Base-by-base conservation (phyloP, 2,329 filamentous ascomycete genomes). In the Cercospora citrullina region DNA sequence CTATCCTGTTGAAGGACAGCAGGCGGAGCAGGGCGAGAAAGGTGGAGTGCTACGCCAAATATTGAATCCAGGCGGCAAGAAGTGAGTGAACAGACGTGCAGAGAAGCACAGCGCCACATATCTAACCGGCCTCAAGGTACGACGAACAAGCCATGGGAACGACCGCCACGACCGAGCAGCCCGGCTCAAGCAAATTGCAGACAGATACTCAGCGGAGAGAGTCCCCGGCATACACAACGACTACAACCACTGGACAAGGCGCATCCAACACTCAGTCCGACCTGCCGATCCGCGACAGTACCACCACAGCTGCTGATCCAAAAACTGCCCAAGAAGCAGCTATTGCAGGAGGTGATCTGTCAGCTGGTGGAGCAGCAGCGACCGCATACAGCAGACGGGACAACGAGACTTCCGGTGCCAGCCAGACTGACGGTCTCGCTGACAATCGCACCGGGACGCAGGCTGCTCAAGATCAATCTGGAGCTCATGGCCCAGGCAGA, bases 31-130 rank as follows among this genome's bases (percentile, higher is more conserved):
- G 33, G 69, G 36, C 36, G 36, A 72, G 39, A 65, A 68, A n/a
- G 68, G 71, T 42, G 69, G 68, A 36, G 70, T 72, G 33, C 48
- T 70, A 16, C 42, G 67, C 2, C 73, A 73, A 60, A 68, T 71
- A n/a, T 21, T 66, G 18, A 71, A 72, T 42, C 71, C 71, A 7
- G 62, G 62, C 18, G 66, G 69, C 14, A 62, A 71, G 21, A 70
- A 70, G 64, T 70, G 42, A 66, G 48, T 5, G 2, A 12, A 28
- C 10, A 59, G 30, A 14, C 12, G 45, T 4, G 36, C 36, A n/a
- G 16, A 42, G 36, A 5, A 26, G 23, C 5, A 14, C 33, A 58
- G 4, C 42, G 42, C 1, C 23, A 28, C 5, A 12, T 5, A 18
- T 53, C 60, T 63, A 26, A 63, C n/a, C 23, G 18, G 16, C 10